Conservation (phyloP, 2,329 filamentous ascomycete genomes). For the Aspergillaceae sp. region DNA sequence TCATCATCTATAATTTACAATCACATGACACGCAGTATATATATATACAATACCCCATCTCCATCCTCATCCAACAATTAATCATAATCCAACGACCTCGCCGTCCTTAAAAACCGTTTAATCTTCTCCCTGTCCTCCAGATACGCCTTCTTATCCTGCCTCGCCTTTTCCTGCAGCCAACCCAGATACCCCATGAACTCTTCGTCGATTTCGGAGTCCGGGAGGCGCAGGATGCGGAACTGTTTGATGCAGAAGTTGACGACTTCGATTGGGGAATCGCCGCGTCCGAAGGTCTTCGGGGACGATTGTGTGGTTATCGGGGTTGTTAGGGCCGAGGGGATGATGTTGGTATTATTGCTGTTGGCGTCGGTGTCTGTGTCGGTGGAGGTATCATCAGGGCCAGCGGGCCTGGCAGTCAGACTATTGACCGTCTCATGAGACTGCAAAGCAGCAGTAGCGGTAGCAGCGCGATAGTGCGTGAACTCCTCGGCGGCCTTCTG, state of each 20-base stretch:
- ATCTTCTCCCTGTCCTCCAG: neutral
- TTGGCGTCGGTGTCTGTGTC: neutral
- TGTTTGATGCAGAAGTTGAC: conserved; percentile 27
- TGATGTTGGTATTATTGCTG: neutral
- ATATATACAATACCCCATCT: neutral
- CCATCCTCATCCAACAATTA: neutral
- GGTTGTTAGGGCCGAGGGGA: neutral
- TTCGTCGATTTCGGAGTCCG: conserved; percentile 22
- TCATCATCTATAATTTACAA: too few relatives aligned
- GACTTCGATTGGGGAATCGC: conserved; percentile 3
- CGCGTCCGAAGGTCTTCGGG: too few relatives aligned
- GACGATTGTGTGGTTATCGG: too few relatives aligned
- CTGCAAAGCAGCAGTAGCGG: too few relatives aligned
- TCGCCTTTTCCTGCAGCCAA: conserved; percentile 7
- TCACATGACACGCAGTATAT: too few relatives aligned
- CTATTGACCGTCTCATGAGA: too few relatives aligned
- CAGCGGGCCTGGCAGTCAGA: too few relatives aligned
- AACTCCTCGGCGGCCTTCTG: conserved; percentile 26
- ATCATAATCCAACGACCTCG: neutral
- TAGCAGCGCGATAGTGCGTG: neutral
- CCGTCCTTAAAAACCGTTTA: neutral
- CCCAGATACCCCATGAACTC: conserved; percentile 26
- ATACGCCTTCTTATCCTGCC: neutral
- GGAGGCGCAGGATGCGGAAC: conserved; percentile 21
- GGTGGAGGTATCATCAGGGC: too few relatives aligned